Evolutionary conservation across 208 protist genomes (phyloP), one percentile per base, ranked within the genome.

Genomic region (Acanthamoeba quina): DNA sequence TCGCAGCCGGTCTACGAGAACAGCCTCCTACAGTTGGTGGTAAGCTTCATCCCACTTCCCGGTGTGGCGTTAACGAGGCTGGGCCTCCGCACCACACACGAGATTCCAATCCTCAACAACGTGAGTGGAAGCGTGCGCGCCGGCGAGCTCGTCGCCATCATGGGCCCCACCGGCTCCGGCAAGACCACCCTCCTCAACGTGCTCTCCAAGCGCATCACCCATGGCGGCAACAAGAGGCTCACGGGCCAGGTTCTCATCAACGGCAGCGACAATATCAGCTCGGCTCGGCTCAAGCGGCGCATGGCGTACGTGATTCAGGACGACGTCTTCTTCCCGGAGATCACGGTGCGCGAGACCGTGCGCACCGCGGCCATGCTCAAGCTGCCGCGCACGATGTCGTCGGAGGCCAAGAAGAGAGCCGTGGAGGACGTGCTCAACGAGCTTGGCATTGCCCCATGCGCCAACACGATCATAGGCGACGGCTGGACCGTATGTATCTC

Each of bases 151-250:
- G 44, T 86, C 10, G 78, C 49, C 44, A 86, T 86, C n/a, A 86
- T 86, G 78, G 78, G 78, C 1, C 78, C 78, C 31, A 86, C 49
- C 29, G 78, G 78, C 44, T 54, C 49, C 1, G 78, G 78, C 44
- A 89, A 92, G 89, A 96, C 95, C 29, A 96, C 93, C 4, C 76
- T 96, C 7, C 70, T 96, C 74, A 94, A 95, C 52, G 80, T 93
- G 34, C 54, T 96, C 41, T 34, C 94, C 13, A 19, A 37, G n/a
- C 90, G 82, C 21, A 47, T 88, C 29, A 94, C 94, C 26, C 90
- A 49, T 6, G 68, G 68, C 54, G 92, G 60, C 60, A 5, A 0
- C 60, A 66, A 66, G 0, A 0, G 5, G 2, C 60, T 95, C 56
- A 94, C 93, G 5, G 93, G 93, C 49, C 76, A 95, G 3, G 56